Evolutionary conservation across 495 filamentous ascomycete species (phyloP), one percentile per base, ranked within the genome.

Genomic region (Penicillium silybi): DNA sequence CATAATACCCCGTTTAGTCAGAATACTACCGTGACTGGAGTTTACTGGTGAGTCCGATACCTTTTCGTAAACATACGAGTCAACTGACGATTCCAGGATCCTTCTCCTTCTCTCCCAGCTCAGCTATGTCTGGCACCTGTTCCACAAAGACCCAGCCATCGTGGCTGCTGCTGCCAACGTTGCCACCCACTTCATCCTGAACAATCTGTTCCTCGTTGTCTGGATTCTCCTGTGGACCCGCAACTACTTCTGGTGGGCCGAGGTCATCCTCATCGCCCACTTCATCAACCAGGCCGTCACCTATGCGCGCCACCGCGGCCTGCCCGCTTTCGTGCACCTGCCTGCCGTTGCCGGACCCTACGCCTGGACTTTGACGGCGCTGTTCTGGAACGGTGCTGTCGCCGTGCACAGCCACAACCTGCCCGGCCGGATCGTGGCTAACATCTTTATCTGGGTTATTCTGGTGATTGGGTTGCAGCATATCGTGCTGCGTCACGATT

Each of bases 351-450:
- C 85, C 7, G 87, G 85, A 9, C 91, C 91, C 4, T 72, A 92
- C 49, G 89, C 89, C 5, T 96, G 88, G 86, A 87, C 84, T 0
- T 84, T 91, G 55, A 84, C 91, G 26, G 85, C 88, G 29, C 71
- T 95, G 27, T 89, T 89, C 73, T 95, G 88, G 87, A 87, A 90
- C 56, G 91, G 91, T 4, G 88, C 90, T 5, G 86, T 89, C 45
- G 85, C 85, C 61, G 82, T 91, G 15, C 54, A 75, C 46, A 72
- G 71, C 37, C 74, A 85, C 47, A 75, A 65, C 34, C 63, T 89
- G 1, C 73, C 85, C 8, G 85, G 86, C 1, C 73, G 88, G 11
- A 85, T 95, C 53, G 76, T 92, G 11, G 90, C 89, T 10, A 95
- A 95, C 56, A 72, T 95, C 53, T 86, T 87, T 46, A 85, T 95